Percentiles rank a stretch among this genome's conserved stretches.
Conservation (phyloP, 2,329 filamentous ascomycete genomes). For the Fusarium oligoseptatum region DNA sequence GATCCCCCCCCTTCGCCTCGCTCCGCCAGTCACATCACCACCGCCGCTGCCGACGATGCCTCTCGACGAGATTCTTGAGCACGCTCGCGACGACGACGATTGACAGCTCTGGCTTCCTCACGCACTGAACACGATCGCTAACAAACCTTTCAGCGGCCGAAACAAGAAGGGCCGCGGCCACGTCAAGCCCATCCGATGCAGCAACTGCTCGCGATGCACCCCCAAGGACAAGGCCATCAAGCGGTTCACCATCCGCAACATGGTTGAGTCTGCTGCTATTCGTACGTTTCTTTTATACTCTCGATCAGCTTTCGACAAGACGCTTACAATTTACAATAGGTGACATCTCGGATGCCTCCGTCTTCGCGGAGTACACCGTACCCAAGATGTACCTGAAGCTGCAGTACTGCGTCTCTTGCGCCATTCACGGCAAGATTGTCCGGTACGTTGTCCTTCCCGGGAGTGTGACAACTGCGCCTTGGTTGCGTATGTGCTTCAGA, state of each 20-base stretch:
- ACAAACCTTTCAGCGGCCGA: slow-evolving; percentile 76
- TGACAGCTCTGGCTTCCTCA: slow-evolving; percentile 3
- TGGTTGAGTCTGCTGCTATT: slow-evolving; percentile 99
- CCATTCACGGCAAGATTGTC: slow-evolving; percentile 99
- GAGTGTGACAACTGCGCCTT: slow-evolving; percentile 70
- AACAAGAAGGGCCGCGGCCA: slow-evolving; percentile 99
- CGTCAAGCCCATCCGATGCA: slow-evolving; percentile 96
- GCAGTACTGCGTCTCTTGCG: slow-evolving; percentile 99
- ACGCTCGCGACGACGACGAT: slow-evolving; percentile 23
- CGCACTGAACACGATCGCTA: slow-evolving; percentile 26
- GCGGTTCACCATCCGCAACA: slow-evolving; percentile 99
- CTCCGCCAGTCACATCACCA: slow-evolving; percentile 33
- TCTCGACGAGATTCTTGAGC: slow-evolving; percentile 28
- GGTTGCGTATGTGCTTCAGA: slow-evolving; percentile 65
- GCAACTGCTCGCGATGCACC: slow-evolving; percentile 84
- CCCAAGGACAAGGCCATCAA: slow-evolving; percentile 99
- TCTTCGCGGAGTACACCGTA: slow-evolving; percentile 99
- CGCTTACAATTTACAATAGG: slow-evolving; percentile 65
- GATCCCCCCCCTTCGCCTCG: slow-evolving; percentile 43
- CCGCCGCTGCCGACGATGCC: slow-evolving; percentile 32
- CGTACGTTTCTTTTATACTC: slow-evolving; percentile 74
- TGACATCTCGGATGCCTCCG: slow-evolving; percentile 99
- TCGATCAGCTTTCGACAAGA: slow-evolving; percentile 6
- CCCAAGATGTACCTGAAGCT: slow-evolving; percentile 99
- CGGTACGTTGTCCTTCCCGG: slow-evolving; percentile 82